Percentiles rank a stretch among this genome's conserved stretches.
These are phyloP conservation scores for Aspergillus diversus DNA, from an alignment of 495 filamentous ascomycete species.

Conservation along the genomic window DNA sequence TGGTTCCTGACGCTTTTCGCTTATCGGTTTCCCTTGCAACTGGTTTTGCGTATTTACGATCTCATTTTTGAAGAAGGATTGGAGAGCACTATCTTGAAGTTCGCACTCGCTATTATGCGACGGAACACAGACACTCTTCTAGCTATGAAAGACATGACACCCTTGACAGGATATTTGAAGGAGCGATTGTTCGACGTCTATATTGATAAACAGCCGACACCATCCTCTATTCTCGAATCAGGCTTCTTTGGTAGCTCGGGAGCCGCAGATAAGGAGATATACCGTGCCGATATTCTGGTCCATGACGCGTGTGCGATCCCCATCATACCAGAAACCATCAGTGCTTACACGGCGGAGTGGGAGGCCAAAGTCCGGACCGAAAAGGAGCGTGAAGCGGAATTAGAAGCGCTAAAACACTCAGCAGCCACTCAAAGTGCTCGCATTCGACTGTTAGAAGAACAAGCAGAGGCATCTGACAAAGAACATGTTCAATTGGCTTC, in stretches of 20 bases:
- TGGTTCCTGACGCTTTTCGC: constrained; percentile 99
- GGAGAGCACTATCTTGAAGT: constrained; percentile 86
- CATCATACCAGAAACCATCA: constrained; percentile 78
- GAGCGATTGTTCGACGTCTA: constrained; percentile 95
- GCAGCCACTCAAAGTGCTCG: constrained; percentile 66
- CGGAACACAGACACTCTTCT: constrained; percentile 83
- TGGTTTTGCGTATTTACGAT: constrained; percentile 96
- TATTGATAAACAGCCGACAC: constrained; percentile 87
- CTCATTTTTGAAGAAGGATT: constrained; percentile 94
- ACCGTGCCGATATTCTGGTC: constrained; percentile 90
- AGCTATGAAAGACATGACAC: constrained; percentile 85
- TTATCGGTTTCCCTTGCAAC: constrained; percentile 94
- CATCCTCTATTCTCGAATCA: constrained; percentile 86
- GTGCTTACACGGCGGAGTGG: constrained; percentile 84
- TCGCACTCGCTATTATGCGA: constrained; percentile 92
- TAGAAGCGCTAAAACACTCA: constrained; percentile 72
- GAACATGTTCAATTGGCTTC: constrained; percentile 93
- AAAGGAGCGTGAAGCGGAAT: constrained; percentile 78
- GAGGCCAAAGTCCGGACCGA: constrained; percentile 80
- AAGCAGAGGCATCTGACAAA: constrained; percentile 83
- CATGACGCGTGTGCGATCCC: constrained; percentile 91
- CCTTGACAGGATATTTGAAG: constrained; percentile 85
- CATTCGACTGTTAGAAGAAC: constrained; percentile 82
- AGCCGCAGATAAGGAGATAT: constrained; percentile 90
- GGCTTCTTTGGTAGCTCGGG: constrained; percentile 96